Evolutionary conservation across 192 early-diverging fungal species (phyloP).

Genomic region (Coemansia sp.): DNA sequence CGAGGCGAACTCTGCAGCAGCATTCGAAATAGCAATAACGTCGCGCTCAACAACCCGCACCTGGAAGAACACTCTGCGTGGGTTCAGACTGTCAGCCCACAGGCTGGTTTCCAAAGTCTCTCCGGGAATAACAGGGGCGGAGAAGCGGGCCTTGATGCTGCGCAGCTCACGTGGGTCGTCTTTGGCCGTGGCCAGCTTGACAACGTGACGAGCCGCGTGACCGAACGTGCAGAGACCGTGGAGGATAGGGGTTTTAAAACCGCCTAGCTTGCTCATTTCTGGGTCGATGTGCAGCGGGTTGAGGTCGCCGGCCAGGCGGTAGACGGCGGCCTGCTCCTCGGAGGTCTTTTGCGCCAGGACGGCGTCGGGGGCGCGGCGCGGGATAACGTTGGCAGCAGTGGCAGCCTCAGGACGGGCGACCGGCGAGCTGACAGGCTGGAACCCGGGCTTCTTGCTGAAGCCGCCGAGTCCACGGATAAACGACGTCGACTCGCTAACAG

Average conservation of each 20-base stretch:
- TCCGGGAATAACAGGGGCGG: slow-evolving; percentile 88
- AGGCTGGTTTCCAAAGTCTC: slow-evolving; percentile 97
- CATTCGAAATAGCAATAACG: slow-evolving; percentile 84
- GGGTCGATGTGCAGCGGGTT: slow-evolving; percentile 99
- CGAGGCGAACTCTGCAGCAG: slow-evolving; percentile 76
- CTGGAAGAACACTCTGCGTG: slow-evolving; percentile 89
- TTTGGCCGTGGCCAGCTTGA: slow-evolving; percentile 69
- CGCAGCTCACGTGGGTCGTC: slow-evolving; percentile 67
- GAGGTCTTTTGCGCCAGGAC: slow-evolving; percentile 80
- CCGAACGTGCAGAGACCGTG: slow-evolving; percentile 96
- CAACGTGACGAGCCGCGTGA: slow-evolving; percentile 86
- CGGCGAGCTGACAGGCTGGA: slow-evolving; percentile 12
- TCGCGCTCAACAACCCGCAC: slow-evolving; percentile 93
- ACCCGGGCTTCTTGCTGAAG: slow-evolving; percentile 78
- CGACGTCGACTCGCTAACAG: slow-evolving; percentile 85
- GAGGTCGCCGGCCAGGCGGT: slow-evolving; percentile 92
- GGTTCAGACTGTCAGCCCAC: slow-evolving; percentile 75
- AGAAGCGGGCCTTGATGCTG: slow-evolving; percentile 89
- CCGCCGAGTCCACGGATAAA: slow-evolving; percentile 93
- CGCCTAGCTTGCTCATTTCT: slow-evolving; percentile 86
- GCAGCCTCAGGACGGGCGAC: slow-evolving; percentile 67
- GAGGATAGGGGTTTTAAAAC: slow-evolving; percentile 95
- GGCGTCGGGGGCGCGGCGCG: slow-evolving; percentile 81
- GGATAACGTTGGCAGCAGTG: slow-evolving; percentile 75
- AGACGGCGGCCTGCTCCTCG: slow-evolving; percentile 92